A percentile compares a stretch with the other conserved stretches of the same genome.
Conservation (phyloP, 78 protist species). For the Guillardia theta region DNA sequence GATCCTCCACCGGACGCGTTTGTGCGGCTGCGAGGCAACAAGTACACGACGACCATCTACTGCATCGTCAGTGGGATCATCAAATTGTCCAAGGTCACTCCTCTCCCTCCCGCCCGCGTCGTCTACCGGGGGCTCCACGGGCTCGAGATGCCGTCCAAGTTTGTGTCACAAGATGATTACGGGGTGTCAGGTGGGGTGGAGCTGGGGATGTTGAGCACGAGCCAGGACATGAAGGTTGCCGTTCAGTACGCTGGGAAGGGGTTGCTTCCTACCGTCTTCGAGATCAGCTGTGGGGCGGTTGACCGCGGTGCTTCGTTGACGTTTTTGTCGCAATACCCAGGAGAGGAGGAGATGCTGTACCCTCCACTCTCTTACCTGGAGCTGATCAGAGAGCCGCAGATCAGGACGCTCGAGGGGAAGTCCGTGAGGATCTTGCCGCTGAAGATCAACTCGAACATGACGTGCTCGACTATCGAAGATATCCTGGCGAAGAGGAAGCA, state of each 20-base stretch:
- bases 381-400: neutral
- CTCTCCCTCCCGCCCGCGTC: neutral
- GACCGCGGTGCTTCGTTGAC: constrained; percentile 27
- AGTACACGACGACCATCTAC: constrained; percentile 22
- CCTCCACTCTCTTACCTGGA: constrained; percentile 22
- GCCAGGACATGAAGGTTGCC: neutral
- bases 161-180: neutral
- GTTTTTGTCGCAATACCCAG: constrained; percentile 25
- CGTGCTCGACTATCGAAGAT: neutral
- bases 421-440: neutral
- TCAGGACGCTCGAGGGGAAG: no score
- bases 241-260: neutral
- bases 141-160: neutral
- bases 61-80: neutral
- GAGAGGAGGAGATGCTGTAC: neutral
- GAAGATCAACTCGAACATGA: neutral
- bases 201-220: neutral
- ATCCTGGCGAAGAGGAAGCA: neutral
- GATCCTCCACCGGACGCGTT: no score
- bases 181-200: neutral
- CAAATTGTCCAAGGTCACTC: neutral
- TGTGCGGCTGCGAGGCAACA: neutral
- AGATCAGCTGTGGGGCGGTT: constrained; percentile 1
- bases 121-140: neutral
- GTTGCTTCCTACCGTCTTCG: neutral